Conservation (phyloP, 345 rosid genomes). For the Pistacia vera region DNA sequence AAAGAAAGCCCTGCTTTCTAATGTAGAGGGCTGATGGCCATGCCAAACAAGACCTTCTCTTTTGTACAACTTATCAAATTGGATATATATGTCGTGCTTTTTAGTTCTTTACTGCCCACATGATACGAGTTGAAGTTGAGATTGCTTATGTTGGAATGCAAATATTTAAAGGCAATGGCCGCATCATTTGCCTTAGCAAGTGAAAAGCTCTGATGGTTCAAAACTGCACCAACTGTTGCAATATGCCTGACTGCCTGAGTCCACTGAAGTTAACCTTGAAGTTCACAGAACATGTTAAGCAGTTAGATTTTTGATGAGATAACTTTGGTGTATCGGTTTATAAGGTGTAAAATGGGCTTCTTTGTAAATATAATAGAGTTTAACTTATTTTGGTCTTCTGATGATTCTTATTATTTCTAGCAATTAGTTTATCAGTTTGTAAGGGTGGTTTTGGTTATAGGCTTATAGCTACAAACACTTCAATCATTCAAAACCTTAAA, state of each 20-base stretch:
- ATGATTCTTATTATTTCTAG: not conserved
- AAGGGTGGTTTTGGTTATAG: not conserved
- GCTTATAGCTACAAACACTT: too few species aligned
- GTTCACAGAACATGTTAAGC: not conserved
- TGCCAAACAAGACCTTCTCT: too few species aligned
- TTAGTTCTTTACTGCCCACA: not conserved
- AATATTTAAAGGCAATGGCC: too few species aligned
- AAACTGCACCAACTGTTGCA: not conserved
- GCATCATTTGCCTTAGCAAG: not conserved
- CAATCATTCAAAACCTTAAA: too few species aligned
- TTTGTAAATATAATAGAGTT: not conserved
- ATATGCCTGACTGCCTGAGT: not conserved
- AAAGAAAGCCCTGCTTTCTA: slow-evolving; percentile 36
- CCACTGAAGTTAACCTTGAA: not conserved
- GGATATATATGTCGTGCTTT: not conserved
- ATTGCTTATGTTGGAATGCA: too few species aligned
- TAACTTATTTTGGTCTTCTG: not conserved
- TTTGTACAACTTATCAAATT: not conserved
- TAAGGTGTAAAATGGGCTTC: not conserved
- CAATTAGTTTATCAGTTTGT: not conserved
- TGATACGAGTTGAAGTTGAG: too few species aligned
- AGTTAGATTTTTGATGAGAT: not conserved
- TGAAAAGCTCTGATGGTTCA: not conserved
- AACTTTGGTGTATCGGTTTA: not conserved
- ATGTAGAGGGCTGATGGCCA: not conserved